A percentile compares a stretch with the other conserved stretches of the same genome.
phyloP scores from a whole-genome alignment of 768 basidiomycete genomes.

The Tylopilus rubrobrunneus region DNA sequence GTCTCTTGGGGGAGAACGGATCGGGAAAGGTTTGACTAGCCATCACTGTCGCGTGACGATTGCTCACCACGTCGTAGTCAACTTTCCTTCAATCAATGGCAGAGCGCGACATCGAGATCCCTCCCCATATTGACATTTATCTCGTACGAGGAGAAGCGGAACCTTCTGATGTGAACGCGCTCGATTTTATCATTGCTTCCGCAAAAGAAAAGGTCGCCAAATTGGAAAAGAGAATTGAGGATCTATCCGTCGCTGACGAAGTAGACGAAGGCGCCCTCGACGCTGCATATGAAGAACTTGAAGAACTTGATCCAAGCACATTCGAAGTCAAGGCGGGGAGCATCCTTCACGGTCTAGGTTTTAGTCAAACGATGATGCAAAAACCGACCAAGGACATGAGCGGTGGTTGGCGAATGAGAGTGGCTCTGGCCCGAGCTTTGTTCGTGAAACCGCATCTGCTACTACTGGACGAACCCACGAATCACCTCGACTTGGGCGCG shows the following conservation, averaged over 20 bases:
- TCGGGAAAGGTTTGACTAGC: slow-evolving; percentile 83
- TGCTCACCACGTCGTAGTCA: slow-evolving; percentile 48
- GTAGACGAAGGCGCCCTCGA: slow-evolving; percentile 89
- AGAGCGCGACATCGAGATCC: slow-evolving; percentile 92
- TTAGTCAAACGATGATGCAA: slow-evolving; percentile 87
- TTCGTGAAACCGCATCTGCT: slow-evolving; percentile 96
- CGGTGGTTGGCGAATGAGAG: slow-evolving; percentile 99
- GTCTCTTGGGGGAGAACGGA: slow-evolving; percentile 95
- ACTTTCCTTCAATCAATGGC: slow-evolving; percentile 96
- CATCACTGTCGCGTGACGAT: slow-evolving; percentile 2
- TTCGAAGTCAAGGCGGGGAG: slow-evolving; percentile 96
- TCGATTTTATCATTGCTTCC: slow-evolving; percentile 93
- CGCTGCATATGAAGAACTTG: slow-evolving; percentile 88
- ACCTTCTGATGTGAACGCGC: slow-evolving; percentile 91
- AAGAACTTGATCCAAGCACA: slow-evolving; percentile 92
- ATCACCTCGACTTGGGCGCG: slow-evolving; percentile 93
- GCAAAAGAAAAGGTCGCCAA: slow-evolving; percentile 91
- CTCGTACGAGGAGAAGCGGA: slow-evolving; percentile 95
- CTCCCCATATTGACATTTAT: slow-evolving; percentile 95
- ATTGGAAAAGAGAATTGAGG: slow-evolving; percentile 91
- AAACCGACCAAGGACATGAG: slow-evolving; percentile 98
- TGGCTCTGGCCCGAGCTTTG: slow-evolving; percentile 91
- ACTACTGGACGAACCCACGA: slow-evolving; percentile 89
- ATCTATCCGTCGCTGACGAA: slow-evolving; percentile 83
- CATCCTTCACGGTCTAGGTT: slow-evolving; percentile 97